phyloP scores from a whole-genome alignment of 2,329 filamentous ascomycete genomes.

The Lasiodiplodia sp. region DNA sequence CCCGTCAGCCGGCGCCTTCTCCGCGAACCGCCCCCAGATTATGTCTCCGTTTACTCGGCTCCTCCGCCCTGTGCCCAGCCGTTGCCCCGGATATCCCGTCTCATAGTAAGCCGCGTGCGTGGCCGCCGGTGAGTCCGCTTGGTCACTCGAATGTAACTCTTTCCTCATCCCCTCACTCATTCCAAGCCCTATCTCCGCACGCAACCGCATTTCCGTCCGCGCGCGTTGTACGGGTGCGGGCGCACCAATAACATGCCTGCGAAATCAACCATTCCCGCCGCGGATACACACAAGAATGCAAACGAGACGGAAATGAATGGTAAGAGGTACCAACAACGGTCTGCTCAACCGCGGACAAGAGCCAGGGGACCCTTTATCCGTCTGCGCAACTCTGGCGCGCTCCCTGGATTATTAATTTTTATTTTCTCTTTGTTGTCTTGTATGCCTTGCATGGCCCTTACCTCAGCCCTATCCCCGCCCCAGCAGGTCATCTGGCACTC shows the following conservation, averaged over 20 bases:
- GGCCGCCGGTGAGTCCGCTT: constrained; percentile 2
- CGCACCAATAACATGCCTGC: constrained; percentile 17
- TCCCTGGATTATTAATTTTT: constrained; percentile 1
- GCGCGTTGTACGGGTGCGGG: constrained; percentile 21
- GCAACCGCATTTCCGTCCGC: constrained; percentile 7
- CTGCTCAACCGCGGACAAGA: not conserved
- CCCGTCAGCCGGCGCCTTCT: constrained; percentile 12
- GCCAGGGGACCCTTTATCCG: not conserved
- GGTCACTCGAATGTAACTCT: constrained; percentile 22
- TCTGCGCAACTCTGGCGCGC: not conserved
- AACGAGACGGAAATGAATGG: not conserved
- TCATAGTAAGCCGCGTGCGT: constrained; percentile 19
- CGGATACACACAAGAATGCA: constrained; percentile 2
- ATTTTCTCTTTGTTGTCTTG: constrained; percentile 9
- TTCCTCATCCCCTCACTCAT: not conserved
- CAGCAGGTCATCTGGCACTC: constrained; percentile 19
- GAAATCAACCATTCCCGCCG: constrained; percentile 3
- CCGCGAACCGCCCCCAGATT: constrained; percentile 25
- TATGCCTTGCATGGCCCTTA: constrained; percentile 27
- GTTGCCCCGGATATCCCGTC: constrained; percentile 5
- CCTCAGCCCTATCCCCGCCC: constrained; percentile 21
- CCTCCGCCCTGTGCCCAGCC: constrained; percentile 24
- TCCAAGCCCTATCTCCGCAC: constrained; percentile 9
- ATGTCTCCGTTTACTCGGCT: constrained; percentile 23
- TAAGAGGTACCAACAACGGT: not conserved